Percentiles rank a stretch among this genome's conserved stretches.
Evolutionary conservation across 305 asterid genomes (phyloP).

Genomic region (Plantago lanceolata): DNA sequence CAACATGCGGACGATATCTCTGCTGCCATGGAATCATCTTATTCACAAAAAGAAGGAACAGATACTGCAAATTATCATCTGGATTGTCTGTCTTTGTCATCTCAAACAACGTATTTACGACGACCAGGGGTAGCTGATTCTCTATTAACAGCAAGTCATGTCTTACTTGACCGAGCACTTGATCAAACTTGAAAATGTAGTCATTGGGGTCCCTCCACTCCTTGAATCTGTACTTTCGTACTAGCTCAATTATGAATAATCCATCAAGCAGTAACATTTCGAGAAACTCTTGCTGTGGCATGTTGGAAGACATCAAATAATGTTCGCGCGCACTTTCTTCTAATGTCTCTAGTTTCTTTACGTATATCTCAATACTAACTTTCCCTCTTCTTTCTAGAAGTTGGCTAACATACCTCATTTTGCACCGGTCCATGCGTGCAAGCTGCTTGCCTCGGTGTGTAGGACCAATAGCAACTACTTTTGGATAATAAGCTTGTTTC

Average conservation of each 20-base stretch:
- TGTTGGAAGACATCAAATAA: too few species aligned
- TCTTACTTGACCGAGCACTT: constrained; percentile 6
- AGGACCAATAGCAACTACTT: too few species aligned
- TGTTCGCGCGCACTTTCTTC: too few species aligned
- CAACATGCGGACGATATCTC: neutral
- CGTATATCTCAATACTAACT: too few species aligned
- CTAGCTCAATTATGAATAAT: constrained; percentile 17
- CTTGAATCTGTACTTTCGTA: neutral
- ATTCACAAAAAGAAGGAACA: neutral
- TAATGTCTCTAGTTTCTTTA: too few species aligned
- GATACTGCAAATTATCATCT: neutral
- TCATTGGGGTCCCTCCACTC: constrained; percentile 5
- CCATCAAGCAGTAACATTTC: constrained; percentile 19
- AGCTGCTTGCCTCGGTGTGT: too few species aligned
- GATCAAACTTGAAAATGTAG: neutral
- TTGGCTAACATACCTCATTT: too few species aligned
- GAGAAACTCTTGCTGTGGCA: too few species aligned
- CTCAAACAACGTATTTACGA: constrained; percentile 18
- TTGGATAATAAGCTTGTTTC: too few species aligned
- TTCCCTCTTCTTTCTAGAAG: too few species aligned
- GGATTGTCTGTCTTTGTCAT: constrained; percentile 7
- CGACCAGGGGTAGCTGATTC: constrained; percentile 28
- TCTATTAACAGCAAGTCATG: constrained; percentile 23
- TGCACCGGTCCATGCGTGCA: too few species aligned
- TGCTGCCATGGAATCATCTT: constrained; percentile 1